phyloP scores from a whole-genome alignment of 2,329 filamentous ascomycete genomes.

The Tetracladium maxilliforme region DNA sequence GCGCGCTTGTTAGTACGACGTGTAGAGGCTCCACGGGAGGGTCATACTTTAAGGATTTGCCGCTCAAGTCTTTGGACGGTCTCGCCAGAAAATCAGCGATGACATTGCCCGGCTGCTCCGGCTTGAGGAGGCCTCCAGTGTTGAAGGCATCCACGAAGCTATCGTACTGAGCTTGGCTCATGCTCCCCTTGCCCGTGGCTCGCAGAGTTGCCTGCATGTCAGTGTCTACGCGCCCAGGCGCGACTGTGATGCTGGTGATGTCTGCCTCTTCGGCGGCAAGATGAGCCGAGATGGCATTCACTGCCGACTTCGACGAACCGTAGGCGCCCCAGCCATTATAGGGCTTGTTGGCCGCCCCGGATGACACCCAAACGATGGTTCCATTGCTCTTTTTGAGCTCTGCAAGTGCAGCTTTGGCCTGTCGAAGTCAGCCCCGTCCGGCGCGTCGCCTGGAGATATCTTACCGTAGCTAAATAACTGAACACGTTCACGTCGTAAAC shows the following conservation, averaged over 20 bases:
- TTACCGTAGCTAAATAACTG: conserved; percentile 63
- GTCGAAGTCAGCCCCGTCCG: conserved; percentile 3
- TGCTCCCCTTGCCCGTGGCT: conserved; percentile 41
- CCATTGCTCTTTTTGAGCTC: conserved; percentile 55
- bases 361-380: conserved; percentile 64
- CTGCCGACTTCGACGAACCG: conserved; percentile 66
- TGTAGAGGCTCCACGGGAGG: not conserved
- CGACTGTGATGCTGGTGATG: conserved; percentile 57
- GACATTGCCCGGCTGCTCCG: conserved; percentile 73
- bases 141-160: conserved; percentile 57
- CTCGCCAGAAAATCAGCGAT: conserved; percentile 65
- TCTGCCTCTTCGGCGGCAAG: conserved; percentile 63
- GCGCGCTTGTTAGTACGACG: conserved; percentile 11
- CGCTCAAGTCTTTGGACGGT: conserved; percentile 53
- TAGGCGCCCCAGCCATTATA: conserved; percentile 70
- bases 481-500: conserved; percentile 80
- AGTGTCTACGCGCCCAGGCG: conserved; percentile 75
- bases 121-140: conserved; percentile 59
- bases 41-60: conserved; percentile 57
- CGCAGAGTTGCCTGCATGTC: conserved; percentile 79
- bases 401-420: conserved; percentile 59
- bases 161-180: too few species aligned
- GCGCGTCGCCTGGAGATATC: conserved; percentile 14
- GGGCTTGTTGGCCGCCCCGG: conserved; percentile 53
- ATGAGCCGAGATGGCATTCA: conserved; percentile 66